Percentiles rank a stretch among this genome's conserved stretches.
Conservation (phyloP, 2,329 filamentous ascomycete genomes). For the Lithohypha guttulata region DNA sequence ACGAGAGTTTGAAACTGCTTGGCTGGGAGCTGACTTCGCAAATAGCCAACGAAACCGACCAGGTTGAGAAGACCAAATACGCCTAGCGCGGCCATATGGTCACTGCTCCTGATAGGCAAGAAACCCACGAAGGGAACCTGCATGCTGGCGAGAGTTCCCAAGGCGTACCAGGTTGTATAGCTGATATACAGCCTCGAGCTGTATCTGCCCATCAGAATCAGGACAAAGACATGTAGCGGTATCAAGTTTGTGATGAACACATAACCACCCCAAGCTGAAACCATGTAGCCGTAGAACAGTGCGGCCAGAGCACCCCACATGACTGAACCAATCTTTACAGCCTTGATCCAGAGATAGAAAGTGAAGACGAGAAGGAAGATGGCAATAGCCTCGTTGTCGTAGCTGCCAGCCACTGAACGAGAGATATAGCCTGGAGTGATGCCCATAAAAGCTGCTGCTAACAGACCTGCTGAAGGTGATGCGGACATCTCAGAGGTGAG, state of each 20-base stretch:
- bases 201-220: conserved; percentile 94
- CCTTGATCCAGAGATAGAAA: conserved; percentile 98
- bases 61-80: conserved; percentile 94
- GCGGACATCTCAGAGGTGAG: conserved; percentile 94
- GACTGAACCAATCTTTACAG: conserved; percentile 88
- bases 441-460: conserved; percentile 93
- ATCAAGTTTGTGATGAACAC: conserved; percentile 98
- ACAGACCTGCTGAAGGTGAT: conserved; percentile 86
- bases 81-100: conserved; percentile 94
- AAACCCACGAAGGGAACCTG: conserved; percentile 99
- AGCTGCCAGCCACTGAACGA: conserved; percentile 91
- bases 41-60: conserved; percentile 81
- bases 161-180: conserved; percentile 95
- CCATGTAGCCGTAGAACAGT: conserved; percentile 99
- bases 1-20: conserved; percentile 92
- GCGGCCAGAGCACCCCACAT: conserved; percentile 93
- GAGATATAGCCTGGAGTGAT: conserved; percentile 97
- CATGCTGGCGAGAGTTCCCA: conserved; percentile 95
- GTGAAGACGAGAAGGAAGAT: conserved; percentile 98
- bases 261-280: conserved; percentile 98
- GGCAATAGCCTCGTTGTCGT: conserved; percentile 98
- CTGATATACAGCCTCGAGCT: conserved; percentile 89
- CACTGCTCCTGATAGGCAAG: conserved; percentile 87
- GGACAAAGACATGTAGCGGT: conserved; percentile 82
- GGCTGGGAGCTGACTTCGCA: conserved; percentile 76